Base-by-base conservation (phyloP, 1,284 basidiomycete species). In the Sanghuangporus baumii region DNA sequence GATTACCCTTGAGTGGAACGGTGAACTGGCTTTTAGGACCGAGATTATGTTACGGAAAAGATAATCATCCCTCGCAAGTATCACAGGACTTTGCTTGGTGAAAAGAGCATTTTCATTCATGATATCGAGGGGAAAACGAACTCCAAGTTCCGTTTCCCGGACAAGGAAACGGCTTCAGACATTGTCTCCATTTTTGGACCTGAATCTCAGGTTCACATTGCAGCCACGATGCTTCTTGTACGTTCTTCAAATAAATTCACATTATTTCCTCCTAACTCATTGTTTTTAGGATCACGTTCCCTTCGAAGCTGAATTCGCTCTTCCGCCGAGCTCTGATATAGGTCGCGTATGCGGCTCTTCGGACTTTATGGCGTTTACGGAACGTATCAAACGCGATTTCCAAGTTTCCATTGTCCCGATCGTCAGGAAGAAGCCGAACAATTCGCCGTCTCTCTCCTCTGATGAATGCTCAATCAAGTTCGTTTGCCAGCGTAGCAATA, bases 61-160 rank as follows among this genome's bases (percentile, higher is more conserved):
- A 88, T 98, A 57, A 87, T 89, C 36, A 95, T 99, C 72, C 94
- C 96, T 65, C 84, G 96, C 60, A 86, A 93, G 66, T 97, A 98
- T 77, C 96, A 99, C 72, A 89, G 96, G 64, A 96, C 93, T 20
- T 79, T 99, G 9, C 81, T 98, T 12, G 96, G 96, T 65, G 96
- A 98, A 76, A 98, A 98, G 79, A 89, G 87, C 70, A 96, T 98
- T 69, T 98, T 98, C 74, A 94, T 98, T 65, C 94, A 90, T 70
- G 96, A 99, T 73, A 98, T 98, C 69, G 95, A 98, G 77, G 84
- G 85, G 61, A 98, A 98, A 82, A 98, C 96, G 14, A 97, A 96
- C 73, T 98, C 93, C 55, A 85, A 85, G 48, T 90, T 99, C 52
- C 89, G 93, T 56, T 98, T 98, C 82, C 96, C 96, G 3, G 93